phyloP scores from a whole-genome alignment of 2,329 filamentous ascomycete species.

The Graphiopsis chlorocephala region DNA sequence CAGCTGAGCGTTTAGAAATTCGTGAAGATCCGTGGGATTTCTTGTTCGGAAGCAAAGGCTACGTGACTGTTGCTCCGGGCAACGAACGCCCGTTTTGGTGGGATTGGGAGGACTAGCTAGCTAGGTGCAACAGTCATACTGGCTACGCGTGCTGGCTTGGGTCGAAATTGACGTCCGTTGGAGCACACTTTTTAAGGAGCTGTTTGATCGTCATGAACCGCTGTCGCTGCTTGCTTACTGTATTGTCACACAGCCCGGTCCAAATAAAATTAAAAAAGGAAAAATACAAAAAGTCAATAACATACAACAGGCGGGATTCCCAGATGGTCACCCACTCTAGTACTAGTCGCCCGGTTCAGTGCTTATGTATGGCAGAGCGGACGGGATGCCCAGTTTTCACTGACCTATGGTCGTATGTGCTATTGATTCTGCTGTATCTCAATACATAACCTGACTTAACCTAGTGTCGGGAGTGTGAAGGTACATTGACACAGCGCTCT shows the following conservation, averaged over 20 bases:
- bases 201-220: background rate
- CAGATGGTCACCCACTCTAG: background rate
- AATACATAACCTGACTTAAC: no score
- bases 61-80: background rate
- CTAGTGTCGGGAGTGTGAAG: no score
- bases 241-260: background rate
- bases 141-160: background rate
- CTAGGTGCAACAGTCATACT: background rate
- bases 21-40: background rate
- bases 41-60: background rate
- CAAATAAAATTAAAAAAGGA: no score
- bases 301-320: background rate
- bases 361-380: no score
- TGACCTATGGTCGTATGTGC: no score
- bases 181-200: no score
- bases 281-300: no score
- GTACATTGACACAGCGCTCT: background rate
- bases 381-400: no score
- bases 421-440: no score
- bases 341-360: background rate
- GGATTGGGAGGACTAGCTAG: background rate
- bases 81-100: background rate
- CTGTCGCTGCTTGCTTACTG: background rate
- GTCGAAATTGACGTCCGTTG: background rate
- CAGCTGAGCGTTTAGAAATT: background rate